A percentile compares a stretch with the other conserved stretches of the same genome.
Evolutionary conservation across 306 rosid genomes (phyloP).

Genomic region (Begonia masoniana): DNA sequence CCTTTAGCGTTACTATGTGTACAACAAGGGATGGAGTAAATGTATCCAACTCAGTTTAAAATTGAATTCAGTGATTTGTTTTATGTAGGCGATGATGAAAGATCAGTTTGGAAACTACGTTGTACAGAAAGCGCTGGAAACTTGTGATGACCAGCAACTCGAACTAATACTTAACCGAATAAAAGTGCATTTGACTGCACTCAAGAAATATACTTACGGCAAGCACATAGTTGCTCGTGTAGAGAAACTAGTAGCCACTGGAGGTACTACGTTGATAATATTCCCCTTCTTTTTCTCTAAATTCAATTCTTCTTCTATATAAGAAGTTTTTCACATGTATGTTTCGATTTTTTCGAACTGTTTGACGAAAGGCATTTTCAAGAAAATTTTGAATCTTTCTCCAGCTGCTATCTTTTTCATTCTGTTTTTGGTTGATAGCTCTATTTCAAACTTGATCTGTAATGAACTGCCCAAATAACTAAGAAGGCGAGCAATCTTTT

Average conservation of each 20-base stretch:
- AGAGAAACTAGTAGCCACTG: slow-evolving; percentile 55
- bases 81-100: slow-evolving; percentile 46
- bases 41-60: too few relatives aligned
- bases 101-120: slow-evolving; percentile 54
- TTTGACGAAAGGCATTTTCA: too few relatives aligned
- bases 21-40: too few relatives aligned
- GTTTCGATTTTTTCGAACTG: neutral
- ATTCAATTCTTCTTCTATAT: neutral
- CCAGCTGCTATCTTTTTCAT: neutral
- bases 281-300: slow-evolving; percentile 1
- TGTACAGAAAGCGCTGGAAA: slow-evolving; percentile 52
- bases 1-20: too few relatives aligned
- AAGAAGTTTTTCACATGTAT: neutral
- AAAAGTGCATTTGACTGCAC: slow-evolving; percentile 47
- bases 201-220: slow-evolving; percentile 51
- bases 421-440: neutral
- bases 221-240: slow-evolving; percentile 58
- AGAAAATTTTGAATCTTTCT: too few relatives aligned
- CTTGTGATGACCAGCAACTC: slow-evolving; percentile 53
- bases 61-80: too few relatives aligned
- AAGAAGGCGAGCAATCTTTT: slow-evolving; percentile 8
- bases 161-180: slow-evolving; percentile 49
- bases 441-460: neutral
- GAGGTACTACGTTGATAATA: slow-evolving; percentile 17
- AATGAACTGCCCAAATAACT: slow-evolving; percentile 3